A percentile compares a stretch with the other conserved stretches of the same genome.
phyloP scores from a whole-genome alignment of 352 stramenopile genomes.

The Pythium brachiatum region DNA sequence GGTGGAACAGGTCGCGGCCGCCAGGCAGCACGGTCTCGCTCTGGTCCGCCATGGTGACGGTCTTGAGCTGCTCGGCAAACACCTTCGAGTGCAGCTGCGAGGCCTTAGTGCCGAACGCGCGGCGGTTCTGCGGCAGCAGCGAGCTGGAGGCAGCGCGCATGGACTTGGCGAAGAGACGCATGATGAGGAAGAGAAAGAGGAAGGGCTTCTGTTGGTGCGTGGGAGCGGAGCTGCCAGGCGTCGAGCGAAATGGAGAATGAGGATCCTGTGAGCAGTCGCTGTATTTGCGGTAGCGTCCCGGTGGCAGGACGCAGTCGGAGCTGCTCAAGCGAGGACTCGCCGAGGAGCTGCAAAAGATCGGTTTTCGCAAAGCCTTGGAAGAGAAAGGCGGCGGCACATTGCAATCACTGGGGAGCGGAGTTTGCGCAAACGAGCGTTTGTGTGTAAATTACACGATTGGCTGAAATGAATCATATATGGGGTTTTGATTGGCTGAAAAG shows the following conservation, averaged over 20 bases:
- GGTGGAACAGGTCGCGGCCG: constrained; percentile 92
- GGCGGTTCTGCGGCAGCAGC: constrained; percentile 36
- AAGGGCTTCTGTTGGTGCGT: not conserved
- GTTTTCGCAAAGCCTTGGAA: constrained; percentile 27
- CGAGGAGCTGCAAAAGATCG: constrained; percentile 32
- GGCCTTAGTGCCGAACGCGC: constrained; percentile 62
- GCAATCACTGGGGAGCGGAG: not conserved
- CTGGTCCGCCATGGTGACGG: constrained; percentile 72
- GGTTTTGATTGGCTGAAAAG: constrained; percentile 19
- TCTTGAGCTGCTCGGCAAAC: constrained; percentile 75
- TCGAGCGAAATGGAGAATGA: constrained; percentile 29
- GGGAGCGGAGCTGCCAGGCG: constrained; percentile 8
- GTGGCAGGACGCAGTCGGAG: no score
- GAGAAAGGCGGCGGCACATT: constrained; percentile 14
- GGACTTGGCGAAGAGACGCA: constrained; percentile 69
- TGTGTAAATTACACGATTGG: constrained; percentile 21
- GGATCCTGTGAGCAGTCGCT: not conserved
- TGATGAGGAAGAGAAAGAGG: constrained; percentile 14
- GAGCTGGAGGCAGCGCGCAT: constrained; percentile 40
- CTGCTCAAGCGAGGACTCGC: no score
- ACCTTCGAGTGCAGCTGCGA: constrained; percentile 61
- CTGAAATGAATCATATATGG: not conserved
- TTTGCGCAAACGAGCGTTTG: constrained; percentile 28
- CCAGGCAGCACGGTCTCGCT: constrained; percentile 75
- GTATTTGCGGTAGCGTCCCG: no score